Percentiles rank a stretch among this genome's conserved stretches.
phyloP scores from a whole-genome alignment of 2,329 filamentous ascomycete species.

The Penicillium rolfsii region DNA sequence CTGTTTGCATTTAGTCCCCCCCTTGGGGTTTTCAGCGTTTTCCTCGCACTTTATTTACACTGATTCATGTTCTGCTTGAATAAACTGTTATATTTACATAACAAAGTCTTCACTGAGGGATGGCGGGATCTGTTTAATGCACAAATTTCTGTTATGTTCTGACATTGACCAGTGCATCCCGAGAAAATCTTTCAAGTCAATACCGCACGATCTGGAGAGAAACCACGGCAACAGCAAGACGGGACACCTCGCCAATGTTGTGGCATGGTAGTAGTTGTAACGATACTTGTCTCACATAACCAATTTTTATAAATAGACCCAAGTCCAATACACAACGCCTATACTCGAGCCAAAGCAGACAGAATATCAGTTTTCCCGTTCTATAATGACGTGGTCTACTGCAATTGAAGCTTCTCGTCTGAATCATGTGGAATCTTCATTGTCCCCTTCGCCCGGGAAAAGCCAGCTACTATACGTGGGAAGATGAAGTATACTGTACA shows the following conservation, averaged over 20 bases:
- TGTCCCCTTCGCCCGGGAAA: constrained; percentile 18
- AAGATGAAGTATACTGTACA: constrained; percentile 28
- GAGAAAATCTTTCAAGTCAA: background rate
- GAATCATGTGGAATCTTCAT: constrained; percentile 16
- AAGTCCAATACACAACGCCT: background rate
- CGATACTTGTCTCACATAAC: background rate
- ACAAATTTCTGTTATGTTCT: background rate
- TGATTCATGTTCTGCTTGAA: background rate
- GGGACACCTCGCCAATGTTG: background rate
- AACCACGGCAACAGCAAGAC: background rate
- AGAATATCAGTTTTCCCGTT: background rate
- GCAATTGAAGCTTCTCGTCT: background rate
- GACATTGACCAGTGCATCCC: background rate
- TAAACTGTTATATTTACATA: too few species aligned
- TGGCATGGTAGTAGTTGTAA: background rate
- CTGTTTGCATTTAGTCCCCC: background rate
- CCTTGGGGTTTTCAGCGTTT: background rate
- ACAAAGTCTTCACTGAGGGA: background rate
- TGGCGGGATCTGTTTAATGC: background rate
- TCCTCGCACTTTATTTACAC: background rate
- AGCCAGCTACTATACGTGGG: constrained; percentile 20
- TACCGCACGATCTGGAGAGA: background rate
- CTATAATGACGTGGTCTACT: background rate
- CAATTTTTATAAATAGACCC: background rate
- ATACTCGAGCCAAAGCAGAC: background rate